phyloP scores from a whole-genome alignment of 805 yeast species.

The Tetrapisispora taiwanensis region DNA sequence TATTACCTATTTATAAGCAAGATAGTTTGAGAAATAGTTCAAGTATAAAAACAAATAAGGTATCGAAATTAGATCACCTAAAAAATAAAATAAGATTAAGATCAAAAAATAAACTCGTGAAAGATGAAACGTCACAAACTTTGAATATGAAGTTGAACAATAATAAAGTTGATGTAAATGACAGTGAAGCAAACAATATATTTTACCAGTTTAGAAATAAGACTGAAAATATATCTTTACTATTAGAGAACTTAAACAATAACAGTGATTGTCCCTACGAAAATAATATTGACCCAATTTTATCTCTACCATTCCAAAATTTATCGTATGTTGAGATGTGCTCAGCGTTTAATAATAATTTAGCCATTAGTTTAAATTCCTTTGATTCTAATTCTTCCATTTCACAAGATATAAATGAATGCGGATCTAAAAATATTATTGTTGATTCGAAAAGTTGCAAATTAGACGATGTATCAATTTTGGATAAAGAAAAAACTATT shows the following conservation, averaged over 20 bases:
- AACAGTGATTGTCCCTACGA: conserved; percentile 6
- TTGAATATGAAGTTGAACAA: not conserved
- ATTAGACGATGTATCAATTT: too few relatives aligned
- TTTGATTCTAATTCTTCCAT: not conserved
- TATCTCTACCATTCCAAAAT: conserved; percentile 2
- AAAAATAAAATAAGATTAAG: not conserved
- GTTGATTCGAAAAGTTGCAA: too few relatives aligned
- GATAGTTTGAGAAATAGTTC: not conserved
- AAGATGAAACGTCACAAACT: not conserved
- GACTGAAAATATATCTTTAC: not conserved
- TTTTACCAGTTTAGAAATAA: not conserved
- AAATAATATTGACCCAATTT: not conserved
- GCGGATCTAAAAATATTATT: too few relatives aligned
- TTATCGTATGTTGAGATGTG: conserved; percentile 1
- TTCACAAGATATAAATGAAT: too few relatives aligned
- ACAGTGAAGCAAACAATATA: not conserved
- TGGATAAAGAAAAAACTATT: not conserved
- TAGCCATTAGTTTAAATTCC: not conserved
- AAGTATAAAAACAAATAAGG: too few relatives aligned
- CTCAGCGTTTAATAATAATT: not conserved
- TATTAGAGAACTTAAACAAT: not conserved
- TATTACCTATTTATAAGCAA: not conserved
- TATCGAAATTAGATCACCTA: not conserved
- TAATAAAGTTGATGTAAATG: not conserved
- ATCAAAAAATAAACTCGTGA: not conserved